phyloP scores from a whole-genome alignment of 2,329 filamentous ascomycete species.

The Colletotrichum phormii region DNA sequence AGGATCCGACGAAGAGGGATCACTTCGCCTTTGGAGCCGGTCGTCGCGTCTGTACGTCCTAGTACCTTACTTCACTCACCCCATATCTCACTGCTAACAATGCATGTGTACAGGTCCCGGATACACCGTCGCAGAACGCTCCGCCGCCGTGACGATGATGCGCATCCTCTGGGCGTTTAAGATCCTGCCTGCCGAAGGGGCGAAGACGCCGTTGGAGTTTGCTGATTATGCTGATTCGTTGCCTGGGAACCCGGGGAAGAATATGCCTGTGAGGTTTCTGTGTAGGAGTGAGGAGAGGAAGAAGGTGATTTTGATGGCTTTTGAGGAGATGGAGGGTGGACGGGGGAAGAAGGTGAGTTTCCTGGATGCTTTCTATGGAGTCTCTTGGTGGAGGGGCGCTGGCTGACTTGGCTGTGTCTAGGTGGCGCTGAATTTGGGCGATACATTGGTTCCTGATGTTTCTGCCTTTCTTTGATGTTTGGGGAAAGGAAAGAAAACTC shows the following conservation, averaged over 20 bases:
- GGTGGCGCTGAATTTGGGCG: background rate
- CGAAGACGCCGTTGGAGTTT: background rate
- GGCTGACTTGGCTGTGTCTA: background rate
- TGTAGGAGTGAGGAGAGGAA: background rate
- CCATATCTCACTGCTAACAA: too few species aligned
- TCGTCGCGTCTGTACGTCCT: constrained; percentile 37
- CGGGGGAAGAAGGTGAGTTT: background rate
- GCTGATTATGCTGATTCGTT: background rate
- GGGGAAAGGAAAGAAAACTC: background rate
- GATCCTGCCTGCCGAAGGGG: background rate
- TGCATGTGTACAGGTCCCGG: background rate
- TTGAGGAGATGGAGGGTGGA: background rate
- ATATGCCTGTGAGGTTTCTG: background rate
- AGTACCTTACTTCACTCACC: background rate
- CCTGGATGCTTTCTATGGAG: background rate
- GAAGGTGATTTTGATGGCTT: background rate
- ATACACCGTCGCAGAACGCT: background rate
- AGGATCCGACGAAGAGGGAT: constrained; percentile 43
- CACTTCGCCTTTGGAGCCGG: constrained; percentile 46
- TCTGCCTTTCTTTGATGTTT: background rate
- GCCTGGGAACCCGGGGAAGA: background rate
- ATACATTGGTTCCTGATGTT: background rate
- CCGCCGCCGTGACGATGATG: background rate
- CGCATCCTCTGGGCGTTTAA: background rate
- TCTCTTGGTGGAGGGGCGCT: too few species aligned